A percentile compares a stretch with the other conserved stretches of the same genome.
phyloP scores from a whole-genome alignment of 2,329 filamentous ascomycete species.

The Chrysoporthe deuterocubensis region DNA sequence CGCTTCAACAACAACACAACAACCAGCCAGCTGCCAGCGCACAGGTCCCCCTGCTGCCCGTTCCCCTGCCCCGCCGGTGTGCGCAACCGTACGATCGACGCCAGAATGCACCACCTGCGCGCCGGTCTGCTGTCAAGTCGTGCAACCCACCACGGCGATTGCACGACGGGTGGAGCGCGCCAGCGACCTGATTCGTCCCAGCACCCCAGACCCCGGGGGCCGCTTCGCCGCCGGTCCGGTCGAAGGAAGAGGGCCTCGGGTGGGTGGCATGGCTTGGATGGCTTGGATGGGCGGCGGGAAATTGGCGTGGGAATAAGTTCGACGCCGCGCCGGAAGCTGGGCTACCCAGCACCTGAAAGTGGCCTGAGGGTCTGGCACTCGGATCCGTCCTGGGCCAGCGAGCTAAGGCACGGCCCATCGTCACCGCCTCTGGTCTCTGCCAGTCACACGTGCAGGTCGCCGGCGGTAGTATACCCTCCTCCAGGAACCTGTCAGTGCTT shows the following conservation, averaged over 20 bases:
- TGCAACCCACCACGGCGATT: conserved; percentile 20
- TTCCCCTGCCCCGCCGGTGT: too few species aligned
- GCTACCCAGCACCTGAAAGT: neutral
- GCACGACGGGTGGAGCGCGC: conserved; percentile 23
- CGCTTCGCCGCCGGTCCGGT: too few species aligned
- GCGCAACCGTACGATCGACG: too few species aligned
- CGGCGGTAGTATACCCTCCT: too few species aligned
- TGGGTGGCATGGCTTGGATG: neutral
- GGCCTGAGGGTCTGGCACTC: conserved; percentile 13
- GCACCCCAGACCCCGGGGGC: too few species aligned
- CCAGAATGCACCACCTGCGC: conserved; percentile 11
- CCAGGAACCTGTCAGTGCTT: too few species aligned
- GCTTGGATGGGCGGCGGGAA: neutral
- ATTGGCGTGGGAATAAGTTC: too few species aligned
- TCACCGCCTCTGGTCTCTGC: conserved; percentile 1
- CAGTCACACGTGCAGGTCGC: neutral
- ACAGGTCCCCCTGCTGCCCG: too few species aligned
- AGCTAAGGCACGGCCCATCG: conserved; percentile 2
- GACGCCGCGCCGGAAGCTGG: neutral
- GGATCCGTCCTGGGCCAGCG: conserved; percentile 17
- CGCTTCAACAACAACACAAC: too few species aligned
- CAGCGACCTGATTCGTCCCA: conserved; percentile 11
- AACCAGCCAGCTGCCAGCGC: too few species aligned
- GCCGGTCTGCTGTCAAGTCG: conserved; percentile 27
- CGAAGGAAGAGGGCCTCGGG: too few species aligned